These are phyloP conservation scores for Mortierella sp. DNA, from an alignment of 371 early-diverging fungal genomes.

Conservation along the genomic window DNA sequence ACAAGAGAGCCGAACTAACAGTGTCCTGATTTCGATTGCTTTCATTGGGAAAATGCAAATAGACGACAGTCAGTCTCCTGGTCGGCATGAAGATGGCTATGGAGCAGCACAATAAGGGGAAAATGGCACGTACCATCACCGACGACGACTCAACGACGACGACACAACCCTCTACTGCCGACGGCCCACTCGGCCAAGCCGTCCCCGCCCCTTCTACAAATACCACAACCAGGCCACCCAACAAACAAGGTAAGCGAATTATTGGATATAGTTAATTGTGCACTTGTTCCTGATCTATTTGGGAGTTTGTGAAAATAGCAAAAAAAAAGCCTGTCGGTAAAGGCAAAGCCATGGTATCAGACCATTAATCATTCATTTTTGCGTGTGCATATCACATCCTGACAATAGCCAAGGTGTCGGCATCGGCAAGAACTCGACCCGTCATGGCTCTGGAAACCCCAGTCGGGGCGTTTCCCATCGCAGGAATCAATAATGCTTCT, in stretches of 20 bases:
- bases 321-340: background rate
- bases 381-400: background rate
- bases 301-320: background rate
- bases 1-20: background rate
- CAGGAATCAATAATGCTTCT: constrained; percentile 5
- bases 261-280: background rate
- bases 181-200: background rate
- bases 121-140: constrained; percentile 13
- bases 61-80: constrained; percentile 35
- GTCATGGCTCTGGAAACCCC: constrained; percentile 28
- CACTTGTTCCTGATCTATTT: background rate
- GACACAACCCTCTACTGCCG: background rate
- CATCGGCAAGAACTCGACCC: constrained; percentile 35
- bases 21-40: background rate
- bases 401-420: constrained; percentile 42
- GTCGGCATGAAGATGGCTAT: constrained; percentile 48
- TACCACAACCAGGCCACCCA: background rate
- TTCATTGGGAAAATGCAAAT: background rate
- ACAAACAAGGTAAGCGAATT: background rate
- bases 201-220: background rate
- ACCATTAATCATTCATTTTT: background rate
- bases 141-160: constrained; percentile 2
- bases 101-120: constrained; percentile 33
- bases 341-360: background rate
- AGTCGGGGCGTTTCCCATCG: constrained; percentile 42